These are phyloP conservation scores for Liriodendron chinense DNA, from an alignment of 164 flowering plant genomes.

Conservation along the genomic window DNA sequence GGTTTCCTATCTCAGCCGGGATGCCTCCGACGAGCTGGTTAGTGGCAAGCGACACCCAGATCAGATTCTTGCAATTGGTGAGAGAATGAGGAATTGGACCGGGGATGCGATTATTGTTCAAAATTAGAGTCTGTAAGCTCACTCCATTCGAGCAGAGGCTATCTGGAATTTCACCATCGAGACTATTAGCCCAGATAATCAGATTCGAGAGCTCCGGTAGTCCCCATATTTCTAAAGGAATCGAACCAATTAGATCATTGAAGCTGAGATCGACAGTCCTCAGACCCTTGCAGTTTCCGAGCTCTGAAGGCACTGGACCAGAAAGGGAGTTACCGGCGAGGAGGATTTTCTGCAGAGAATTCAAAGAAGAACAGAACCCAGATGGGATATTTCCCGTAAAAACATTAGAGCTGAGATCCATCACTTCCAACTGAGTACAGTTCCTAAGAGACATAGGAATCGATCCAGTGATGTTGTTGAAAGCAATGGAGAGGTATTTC, in stretches of 20 bases:
- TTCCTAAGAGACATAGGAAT: constrained; percentile 55
- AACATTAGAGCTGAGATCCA: constrained; percentile 73
- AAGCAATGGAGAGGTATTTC: constrained; percentile 43
- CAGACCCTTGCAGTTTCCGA: constrained; percentile 60
- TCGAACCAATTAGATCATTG: constrained; percentile 53
- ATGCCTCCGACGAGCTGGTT: constrained; percentile 66
- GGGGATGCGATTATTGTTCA: constrained; percentile 67
- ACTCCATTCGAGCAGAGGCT: constrained; percentile 61
- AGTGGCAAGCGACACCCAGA: constrained; percentile 77
- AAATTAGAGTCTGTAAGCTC: constrained; percentile 63
- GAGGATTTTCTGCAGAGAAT: constrained; percentile 41
- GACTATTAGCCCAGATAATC: constrained; percentile 78
- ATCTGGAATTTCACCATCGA: constrained; percentile 65
- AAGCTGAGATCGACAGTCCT: constrained; percentile 72
- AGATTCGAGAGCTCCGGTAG: constrained; percentile 64
- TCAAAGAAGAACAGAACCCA: constrained; percentile 47
- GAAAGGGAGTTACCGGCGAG: constrained; percentile 55
- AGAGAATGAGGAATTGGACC: constrained; percentile 66
- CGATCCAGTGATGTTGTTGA: constrained; percentile 63
- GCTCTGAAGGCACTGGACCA: constrained; percentile 54
- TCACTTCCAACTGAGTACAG: constrained; percentile 46
- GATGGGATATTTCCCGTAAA: constrained; percentile 59
- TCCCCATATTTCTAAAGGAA: constrained; percentile 61
- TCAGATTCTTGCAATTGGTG: constrained; percentile 53
- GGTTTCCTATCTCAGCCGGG: constrained; percentile 60